Percentiles rank a stretch among this genome's conserved stretches.
These are phyloP conservation scores for Trichomonas vaginalis DNA, from an alignment of 208 protist species.

Conservation along the genomic window DNA sequence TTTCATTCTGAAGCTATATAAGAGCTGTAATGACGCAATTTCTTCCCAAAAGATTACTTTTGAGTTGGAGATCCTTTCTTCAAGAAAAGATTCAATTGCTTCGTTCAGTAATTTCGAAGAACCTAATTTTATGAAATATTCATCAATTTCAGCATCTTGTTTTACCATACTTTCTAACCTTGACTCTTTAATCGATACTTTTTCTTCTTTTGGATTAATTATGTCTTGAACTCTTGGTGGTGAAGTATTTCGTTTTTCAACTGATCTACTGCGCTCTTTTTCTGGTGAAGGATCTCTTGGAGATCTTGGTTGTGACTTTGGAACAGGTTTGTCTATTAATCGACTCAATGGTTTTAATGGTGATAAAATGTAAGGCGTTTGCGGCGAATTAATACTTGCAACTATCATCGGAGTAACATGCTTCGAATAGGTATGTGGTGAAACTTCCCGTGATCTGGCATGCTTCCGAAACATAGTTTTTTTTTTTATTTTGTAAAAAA, in stretches of 20 bases:
- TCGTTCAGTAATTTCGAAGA: neutral
- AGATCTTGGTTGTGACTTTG: neutral
- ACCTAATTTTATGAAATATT: neutral
- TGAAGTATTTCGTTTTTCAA: neutral
- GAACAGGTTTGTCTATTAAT: neutral
- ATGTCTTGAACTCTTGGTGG: neutral
- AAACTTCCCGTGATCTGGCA: neutral
- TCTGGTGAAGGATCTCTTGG: neutral
- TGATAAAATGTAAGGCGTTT: neutral
- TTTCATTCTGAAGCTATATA: neutral
- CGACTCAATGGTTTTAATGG: neutral
- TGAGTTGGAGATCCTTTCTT: neutral
- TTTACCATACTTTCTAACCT: neutral
- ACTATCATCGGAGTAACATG: neutral
- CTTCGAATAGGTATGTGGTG: neutral
- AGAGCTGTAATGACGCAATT: neutral
- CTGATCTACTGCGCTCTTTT: neutral
- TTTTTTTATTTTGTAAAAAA: too few species aligned
- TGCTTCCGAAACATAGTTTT: too few species aligned
- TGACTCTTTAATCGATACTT: neutral
- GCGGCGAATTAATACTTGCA: neutral
- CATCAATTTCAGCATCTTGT: neutral
- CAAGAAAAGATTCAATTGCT: neutral
- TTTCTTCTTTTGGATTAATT: neutral
- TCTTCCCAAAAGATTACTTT: neutral